A percentile compares a stretch with the other conserved stretches of the same genome.
phyloP scores from a whole-genome alignment of 345 rosid genomes.

The Turnera subulata region DNA sequence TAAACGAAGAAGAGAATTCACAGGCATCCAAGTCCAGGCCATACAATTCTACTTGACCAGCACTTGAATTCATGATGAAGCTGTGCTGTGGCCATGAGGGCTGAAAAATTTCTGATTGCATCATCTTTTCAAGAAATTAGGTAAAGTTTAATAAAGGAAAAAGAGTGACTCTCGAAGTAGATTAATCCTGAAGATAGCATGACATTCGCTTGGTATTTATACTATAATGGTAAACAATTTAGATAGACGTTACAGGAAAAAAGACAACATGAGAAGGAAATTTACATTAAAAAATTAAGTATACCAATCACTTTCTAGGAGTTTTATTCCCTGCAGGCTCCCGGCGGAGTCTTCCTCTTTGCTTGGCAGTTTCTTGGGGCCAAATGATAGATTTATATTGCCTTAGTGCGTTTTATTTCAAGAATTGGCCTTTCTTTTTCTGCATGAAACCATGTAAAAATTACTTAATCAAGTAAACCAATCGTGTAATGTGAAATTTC shows the following conservation, averaged over 20 bases:
- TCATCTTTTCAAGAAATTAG: constrained; percentile 9
- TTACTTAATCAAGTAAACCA: too few species aligned
- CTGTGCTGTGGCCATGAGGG: constrained; percentile 32
- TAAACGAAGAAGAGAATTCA: constrained; percentile 29
- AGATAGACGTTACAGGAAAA: neutral
- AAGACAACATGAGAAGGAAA: neutral
- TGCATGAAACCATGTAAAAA: too few species aligned
- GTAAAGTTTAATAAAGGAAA: too few species aligned
- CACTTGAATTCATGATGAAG: constrained; percentile 12
- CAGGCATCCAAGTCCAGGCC: constrained; percentile 7
- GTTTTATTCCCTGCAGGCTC: constrained; percentile 18
- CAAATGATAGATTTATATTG: too few species aligned
- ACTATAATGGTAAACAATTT: neutral
- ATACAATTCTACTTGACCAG: constrained; percentile 8
- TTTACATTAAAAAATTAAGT: neutral
- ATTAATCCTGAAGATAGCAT: too few species aligned
- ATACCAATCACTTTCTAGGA: constrained; percentile 25
- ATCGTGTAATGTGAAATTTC: too few species aligned
- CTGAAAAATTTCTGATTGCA: constrained; percentile 22
- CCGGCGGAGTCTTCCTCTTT: constrained; percentile 19
- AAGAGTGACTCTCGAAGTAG: too few species aligned
- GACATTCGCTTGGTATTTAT: too few species aligned
- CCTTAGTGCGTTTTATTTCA: too few species aligned
- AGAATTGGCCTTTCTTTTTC: too few species aligned
- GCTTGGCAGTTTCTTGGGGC: constrained; percentile 31